Percentiles rank a stretch among this genome's conserved stretches.
These are phyloP conservation scores for Laguncularia racemosa DNA, from an alignment of 345 rosid species.

Conservation along the genomic window DNA sequence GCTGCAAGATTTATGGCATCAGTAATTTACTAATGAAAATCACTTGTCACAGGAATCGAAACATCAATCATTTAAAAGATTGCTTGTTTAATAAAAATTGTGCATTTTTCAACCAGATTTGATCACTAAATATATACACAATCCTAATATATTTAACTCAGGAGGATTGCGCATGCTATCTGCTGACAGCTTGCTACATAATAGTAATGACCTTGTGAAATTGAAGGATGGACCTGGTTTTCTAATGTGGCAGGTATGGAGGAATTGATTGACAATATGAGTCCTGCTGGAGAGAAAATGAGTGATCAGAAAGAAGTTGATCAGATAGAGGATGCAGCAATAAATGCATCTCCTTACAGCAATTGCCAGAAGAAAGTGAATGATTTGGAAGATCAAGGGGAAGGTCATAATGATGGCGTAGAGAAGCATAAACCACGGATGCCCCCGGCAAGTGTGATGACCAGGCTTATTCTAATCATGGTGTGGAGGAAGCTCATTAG, in stretches of 20 bases:
- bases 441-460: conserved; percentile 76
- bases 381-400: conserved; percentile 31
- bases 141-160: too few relatives aligned
- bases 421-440: conserved; percentile 41
- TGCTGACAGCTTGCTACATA: too few relatives aligned
- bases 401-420: conserved; percentile 1
- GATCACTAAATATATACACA: too few relatives aligned
- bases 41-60: too few relatives aligned
- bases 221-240: background rate
- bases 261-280: conserved; percentile 53
- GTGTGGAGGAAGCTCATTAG: conserved; percentile 72
- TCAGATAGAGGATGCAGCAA: conserved; percentile 37
- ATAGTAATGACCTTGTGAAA: background rate
- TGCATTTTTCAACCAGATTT: too few relatives aligned
- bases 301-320: conserved; percentile 24
- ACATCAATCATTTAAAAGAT: too few relatives aligned
- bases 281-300: conserved; percentile 32
- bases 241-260: conserved; percentile 41
- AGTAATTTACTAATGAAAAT: too few relatives aligned
- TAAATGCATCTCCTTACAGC: conserved; percentile 34
- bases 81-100: too few relatives aligned
- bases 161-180: too few relatives aligned
- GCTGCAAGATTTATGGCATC: background rate
- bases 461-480: conserved; percentile 64
- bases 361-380: conserved; percentile 28